Evolutionary conservation across 78 protist genomes (phyloP).

Genomic region (Emiliania huxleyi): DNA sequence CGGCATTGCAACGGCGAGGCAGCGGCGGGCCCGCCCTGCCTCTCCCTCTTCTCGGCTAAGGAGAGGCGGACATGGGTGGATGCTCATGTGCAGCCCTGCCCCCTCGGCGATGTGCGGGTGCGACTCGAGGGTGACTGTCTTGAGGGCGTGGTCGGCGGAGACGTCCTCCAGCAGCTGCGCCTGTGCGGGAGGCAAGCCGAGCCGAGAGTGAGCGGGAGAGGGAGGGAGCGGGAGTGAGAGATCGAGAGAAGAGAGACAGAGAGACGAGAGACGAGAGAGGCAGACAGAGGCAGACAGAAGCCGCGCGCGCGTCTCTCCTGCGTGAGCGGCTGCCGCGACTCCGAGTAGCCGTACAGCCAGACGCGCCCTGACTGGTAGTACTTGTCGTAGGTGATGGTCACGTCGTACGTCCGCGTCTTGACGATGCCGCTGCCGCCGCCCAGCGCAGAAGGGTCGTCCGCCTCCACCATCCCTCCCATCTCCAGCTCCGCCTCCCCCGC

Average conservation of each 20-base stretch:
- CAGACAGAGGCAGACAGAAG: no score
- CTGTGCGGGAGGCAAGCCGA: no score
- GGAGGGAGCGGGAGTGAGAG: no score
- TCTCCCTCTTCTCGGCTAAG: no score
- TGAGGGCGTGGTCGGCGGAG: constrained; percentile 91
- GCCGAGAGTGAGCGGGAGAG: no score
- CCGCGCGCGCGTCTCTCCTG: no score
- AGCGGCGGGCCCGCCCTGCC: no score
- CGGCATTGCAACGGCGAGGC: no score
- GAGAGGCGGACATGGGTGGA: no score
- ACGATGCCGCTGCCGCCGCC: neutral
- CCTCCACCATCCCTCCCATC: constrained; percentile 71
- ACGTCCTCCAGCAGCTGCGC: constrained; percentile 89
- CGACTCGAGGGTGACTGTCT: constrained; percentile 93
- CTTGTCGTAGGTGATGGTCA: constrained; percentile 85
- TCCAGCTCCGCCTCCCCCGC: constrained; percentile 40
- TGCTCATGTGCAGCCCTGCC: constrained; percentile 60
- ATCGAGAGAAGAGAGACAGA: no score
- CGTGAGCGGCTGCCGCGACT: constrained; percentile 68
- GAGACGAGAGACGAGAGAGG: no score
- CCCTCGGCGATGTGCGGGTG: constrained; percentile 77
- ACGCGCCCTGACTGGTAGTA: constrained; percentile 90
- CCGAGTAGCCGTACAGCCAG: constrained; percentile 89
- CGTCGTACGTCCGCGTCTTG: constrained; percentile 30
- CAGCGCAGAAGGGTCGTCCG: neutral